These are phyloP conservation scores for Macrophomina pseudophaseolina DNA, from an alignment of 2,329 filamentous ascomycete genomes.

Conservation along the genomic window DNA sequence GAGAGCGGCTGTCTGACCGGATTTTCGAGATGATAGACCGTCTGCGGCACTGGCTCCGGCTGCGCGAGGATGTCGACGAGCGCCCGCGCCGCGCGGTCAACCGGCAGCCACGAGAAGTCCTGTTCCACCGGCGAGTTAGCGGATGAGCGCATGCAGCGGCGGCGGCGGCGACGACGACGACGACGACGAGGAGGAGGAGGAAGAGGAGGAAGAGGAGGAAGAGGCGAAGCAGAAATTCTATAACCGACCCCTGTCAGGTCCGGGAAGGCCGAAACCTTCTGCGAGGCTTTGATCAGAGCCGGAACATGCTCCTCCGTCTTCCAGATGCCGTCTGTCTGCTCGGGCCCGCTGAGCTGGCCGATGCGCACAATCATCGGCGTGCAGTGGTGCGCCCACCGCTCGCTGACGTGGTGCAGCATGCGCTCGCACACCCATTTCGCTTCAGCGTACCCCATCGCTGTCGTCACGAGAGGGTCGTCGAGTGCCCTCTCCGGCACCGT, in stretches of 20 bases:
- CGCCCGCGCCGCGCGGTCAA: slow-evolving; percentile 23
- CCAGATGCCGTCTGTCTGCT: slow-evolving; percentile 19
- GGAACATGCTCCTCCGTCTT: slow-evolving; percentile 27
- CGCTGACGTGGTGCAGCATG: slow-evolving; percentile 9
- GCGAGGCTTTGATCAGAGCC: slow-evolving; percentile 24
- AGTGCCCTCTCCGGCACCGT: neutral
- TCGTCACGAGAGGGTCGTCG: neutral
- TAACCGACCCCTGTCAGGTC: slow-evolving; percentile 19
- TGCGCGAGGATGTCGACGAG: slow-evolving; percentile 5
- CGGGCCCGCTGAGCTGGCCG: slow-evolving; percentile 24
- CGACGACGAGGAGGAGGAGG: neutral
- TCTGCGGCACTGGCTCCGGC: neutral
- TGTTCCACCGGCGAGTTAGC: neutral
- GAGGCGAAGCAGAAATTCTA: too few species aligned
- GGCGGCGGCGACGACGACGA: too few species aligned
- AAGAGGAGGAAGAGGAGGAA: too few species aligned
- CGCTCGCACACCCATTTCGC: slow-evolving; percentile 28
- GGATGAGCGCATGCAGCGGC: neutral
- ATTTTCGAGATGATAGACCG: slow-evolving; percentile 28
- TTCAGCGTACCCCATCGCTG: slow-evolving; percentile 23
- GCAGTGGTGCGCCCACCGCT: neutral
- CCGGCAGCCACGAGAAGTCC: slow-evolving; percentile 28
- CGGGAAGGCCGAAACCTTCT: slow-evolving; percentile 16
- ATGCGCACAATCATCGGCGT: slow-evolving; percentile 9
- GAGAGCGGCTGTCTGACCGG: slow-evolving; percentile 25